phyloP scores from a whole-genome alignment of 2,329 filamentous ascomycete genomes.

The Pestalotiopsis fici region DNA sequence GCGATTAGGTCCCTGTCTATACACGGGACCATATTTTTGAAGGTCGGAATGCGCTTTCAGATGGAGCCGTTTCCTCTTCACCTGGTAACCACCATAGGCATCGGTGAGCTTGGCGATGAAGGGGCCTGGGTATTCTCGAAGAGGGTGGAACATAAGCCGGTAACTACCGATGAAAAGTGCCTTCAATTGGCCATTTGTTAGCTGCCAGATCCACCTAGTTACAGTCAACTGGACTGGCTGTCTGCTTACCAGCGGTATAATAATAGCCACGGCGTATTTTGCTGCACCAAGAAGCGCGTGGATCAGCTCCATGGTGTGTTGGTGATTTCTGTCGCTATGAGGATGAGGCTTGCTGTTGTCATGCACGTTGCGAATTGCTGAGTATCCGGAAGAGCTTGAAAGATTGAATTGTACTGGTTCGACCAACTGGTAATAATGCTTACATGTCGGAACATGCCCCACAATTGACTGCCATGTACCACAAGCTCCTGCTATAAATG shows the following conservation, averaged over 20 bases:
- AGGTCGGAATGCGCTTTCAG: not conserved
- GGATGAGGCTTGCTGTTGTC: not conserved
- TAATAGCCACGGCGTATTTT: not conserved
- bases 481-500: not conserved
- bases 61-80: not conserved
- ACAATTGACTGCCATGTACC: too few relatives aligned
- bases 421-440: too few relatives aligned
- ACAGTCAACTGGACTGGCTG: not conserved
- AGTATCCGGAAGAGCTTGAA: not conserved
- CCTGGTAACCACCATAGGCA: conserved; percentile 3
- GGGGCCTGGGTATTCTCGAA: not conserved
- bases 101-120: conserved; percentile 4
- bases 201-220: not conserved
- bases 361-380: not conserved
- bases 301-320: not conserved
- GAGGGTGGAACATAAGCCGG: not conserved
- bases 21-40: conserved; percentile 14
- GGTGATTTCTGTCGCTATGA: not conserved
- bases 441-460: too few relatives aligned
- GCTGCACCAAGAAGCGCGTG: not conserved
- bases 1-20: conserved; percentile 18
- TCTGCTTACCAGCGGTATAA: not conserved
- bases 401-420: too few relatives aligned
- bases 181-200: not conserved
- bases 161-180: not conserved